Conservation (phyloP, 345 rosid genomes). For the Odontarrhena argentea region DNA sequence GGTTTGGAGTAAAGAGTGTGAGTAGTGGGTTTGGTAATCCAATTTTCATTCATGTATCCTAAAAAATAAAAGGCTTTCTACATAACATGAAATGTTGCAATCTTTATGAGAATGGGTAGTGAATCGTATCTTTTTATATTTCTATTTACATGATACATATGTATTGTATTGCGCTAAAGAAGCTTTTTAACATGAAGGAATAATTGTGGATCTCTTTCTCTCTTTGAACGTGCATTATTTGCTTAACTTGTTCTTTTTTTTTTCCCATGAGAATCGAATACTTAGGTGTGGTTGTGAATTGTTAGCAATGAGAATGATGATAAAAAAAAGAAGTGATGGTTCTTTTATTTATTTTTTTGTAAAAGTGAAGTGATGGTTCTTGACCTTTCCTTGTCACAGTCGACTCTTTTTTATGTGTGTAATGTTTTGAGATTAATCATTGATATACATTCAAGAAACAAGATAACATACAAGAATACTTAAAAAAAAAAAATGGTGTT, state of each 20-base stretch:
- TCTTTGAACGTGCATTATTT: slow-evolving; percentile 24
- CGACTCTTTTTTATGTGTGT: slow-evolving; percentile 8
- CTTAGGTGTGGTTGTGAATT: slow-evolving; percentile 39
- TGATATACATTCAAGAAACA: neutral
- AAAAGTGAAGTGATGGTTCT: slow-evolving; percentile 24
- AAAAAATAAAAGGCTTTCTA: neutral
- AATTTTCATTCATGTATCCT: slow-evolving; percentile 17
- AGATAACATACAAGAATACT: neutral
- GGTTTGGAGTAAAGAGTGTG: slow-evolving; percentile 18
- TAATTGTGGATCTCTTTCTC: slow-evolving; percentile 33
- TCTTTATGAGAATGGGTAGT: slow-evolving; percentile 25
- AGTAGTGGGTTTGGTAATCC: slow-evolving; percentile 41
- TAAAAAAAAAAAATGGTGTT: neutral
- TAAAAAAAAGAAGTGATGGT: slow-evolving; percentile 2
- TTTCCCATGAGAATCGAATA: slow-evolving; percentile 24
- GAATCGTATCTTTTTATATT: slow-evolving; percentile 2
- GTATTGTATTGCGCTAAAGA: slow-evolving; percentile 32
- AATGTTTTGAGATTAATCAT: slow-evolving; percentile 1
- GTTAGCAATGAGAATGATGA: slow-evolving; percentile 39
- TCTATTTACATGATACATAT: slow-evolving; percentile 32
- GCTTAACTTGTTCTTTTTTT: slow-evolving; percentile 24
- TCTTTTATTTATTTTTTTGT: no score
- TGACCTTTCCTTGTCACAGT: slow-evolving; percentile 34
- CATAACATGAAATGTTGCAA: slow-evolving; percentile 35
- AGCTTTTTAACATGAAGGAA: slow-evolving; percentile 37